These are phyloP conservation scores for Endoconidiophora laricicola DNA, from an alignment of 2,329 filamentous ascomycete genomes.

Conservation along the genomic window DNA sequence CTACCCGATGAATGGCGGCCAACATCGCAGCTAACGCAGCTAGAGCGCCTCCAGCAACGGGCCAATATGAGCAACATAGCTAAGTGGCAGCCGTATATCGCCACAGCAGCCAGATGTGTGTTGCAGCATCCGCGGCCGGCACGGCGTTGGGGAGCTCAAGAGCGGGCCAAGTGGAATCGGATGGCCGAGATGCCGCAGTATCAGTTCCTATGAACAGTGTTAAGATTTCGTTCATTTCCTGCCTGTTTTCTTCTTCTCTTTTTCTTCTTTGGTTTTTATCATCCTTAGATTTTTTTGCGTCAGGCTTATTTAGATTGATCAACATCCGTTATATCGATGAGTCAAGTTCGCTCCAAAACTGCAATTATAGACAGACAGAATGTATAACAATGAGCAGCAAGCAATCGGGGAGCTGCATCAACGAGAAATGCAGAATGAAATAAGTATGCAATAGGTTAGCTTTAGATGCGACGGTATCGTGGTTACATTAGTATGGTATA, in stretches of 20 bases:
- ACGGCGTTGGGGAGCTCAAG: not conserved
- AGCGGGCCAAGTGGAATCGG: slow-evolving; percentile 4
- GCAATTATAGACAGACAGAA: too few species aligned
- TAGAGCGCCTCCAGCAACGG: slow-evolving; percentile 2
- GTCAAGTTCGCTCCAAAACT: too few species aligned
- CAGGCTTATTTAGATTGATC: too few species aligned
- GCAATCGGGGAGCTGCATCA: too few species aligned
- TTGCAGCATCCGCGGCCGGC: slow-evolving; percentile 7
- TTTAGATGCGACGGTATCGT: too few species aligned
- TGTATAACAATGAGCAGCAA: too few species aligned
- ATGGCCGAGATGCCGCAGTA: slow-evolving; percentile 3
- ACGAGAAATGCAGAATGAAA: too few species aligned
- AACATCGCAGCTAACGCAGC: not conserved
- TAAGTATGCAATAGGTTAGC: too few species aligned
- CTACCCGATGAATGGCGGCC: slow-evolving; percentile 7
- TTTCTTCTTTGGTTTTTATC: not conserved
- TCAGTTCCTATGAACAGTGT: not conserved
- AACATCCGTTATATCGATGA: too few species aligned
- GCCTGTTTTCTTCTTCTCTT: not conserved
- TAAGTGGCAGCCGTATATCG: slow-evolving; percentile 1
- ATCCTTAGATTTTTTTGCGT: not conserved
- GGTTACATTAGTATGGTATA: too few species aligned
- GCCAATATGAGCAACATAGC: not conserved
- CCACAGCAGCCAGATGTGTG: not conserved
- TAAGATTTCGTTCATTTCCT: too few species aligned